phyloP scores from a whole-genome alignment of 805 yeast species.

The Tetrapisispora phaffii region DNA sequence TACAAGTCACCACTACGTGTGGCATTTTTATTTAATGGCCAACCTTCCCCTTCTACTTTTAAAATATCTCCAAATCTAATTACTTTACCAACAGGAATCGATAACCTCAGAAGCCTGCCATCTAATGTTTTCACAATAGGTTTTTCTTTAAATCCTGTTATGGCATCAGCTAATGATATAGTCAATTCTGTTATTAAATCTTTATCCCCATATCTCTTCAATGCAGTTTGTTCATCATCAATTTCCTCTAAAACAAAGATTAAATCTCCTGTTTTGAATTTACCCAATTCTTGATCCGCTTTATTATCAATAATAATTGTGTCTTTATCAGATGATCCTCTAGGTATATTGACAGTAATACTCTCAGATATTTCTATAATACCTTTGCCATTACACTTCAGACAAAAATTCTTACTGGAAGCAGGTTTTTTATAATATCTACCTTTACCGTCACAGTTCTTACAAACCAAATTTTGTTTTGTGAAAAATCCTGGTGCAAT shows the following conservation, averaged over 20 bases:
- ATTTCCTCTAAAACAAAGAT: constrained; percentile 46
- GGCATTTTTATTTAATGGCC: constrained; percentile 49
- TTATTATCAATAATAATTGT: constrained; percentile 51
- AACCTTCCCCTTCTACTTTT: constrained; percentile 64
- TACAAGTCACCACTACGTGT: constrained; percentile 56
- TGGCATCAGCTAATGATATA: constrained; percentile 67
- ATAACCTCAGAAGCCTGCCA: constrained; percentile 57
- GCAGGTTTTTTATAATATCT: constrained; percentile 27
- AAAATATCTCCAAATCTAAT: constrained; percentile 65
- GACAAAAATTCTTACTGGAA: constrained; percentile 57
- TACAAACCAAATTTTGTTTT: constrained; percentile 51
- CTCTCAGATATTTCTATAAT: constrained; percentile 55
- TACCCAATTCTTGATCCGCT: constrained; percentile 71
- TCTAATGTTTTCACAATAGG: constrained; percentile 66
- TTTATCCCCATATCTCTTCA: constrained; percentile 43
- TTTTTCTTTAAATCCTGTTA: constrained; percentile 67
- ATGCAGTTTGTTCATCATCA: constrained; percentile 26
- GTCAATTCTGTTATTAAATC: constrained; percentile 54
- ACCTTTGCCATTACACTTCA: constrained; percentile 59
- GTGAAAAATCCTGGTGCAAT: constrained; percentile 71
- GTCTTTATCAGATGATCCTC: constrained; percentile 61
- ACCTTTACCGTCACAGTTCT: constrained; percentile 65
- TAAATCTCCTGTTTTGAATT: constrained; percentile 62
- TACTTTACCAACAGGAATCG: constrained; percentile 70
- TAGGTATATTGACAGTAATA: constrained; percentile 64